Conservation (phyloP, 1,139 yeast species). For the Lodderomyces parapsilosis region DNA sequence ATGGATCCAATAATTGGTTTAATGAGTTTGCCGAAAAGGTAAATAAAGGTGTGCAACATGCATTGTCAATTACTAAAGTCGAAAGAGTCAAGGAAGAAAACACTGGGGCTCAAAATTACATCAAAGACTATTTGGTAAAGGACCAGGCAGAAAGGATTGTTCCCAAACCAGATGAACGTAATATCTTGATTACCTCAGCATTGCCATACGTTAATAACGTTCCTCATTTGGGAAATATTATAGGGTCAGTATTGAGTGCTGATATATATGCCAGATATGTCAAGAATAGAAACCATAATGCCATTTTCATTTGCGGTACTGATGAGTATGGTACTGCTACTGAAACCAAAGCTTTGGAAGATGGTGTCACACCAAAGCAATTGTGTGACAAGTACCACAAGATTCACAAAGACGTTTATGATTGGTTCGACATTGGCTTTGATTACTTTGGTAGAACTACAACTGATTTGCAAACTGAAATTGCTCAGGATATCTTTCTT, state of each 20-base stretch:
- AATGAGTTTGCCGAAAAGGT: conserved; percentile 39
- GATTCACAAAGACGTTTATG: conserved; percentile 85
- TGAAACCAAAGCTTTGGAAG: conserved; percentile 96
- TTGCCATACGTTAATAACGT: conserved; percentile 97
- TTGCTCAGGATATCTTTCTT: conserved; percentile 89
- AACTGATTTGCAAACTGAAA: conserved; percentile 86
- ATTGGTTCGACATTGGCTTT: conserved; percentile 95
- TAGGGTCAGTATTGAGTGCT: conserved; percentile 93
- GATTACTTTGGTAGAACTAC: conserved; percentile 97
- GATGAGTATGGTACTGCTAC: conserved; percentile 99
- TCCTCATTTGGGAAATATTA: conserved; percentile 95
- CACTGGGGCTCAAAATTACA: conserved; percentile 56
- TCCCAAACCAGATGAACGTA: conserved; percentile 72
- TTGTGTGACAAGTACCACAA: conserved; percentile 88
- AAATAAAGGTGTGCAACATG: conserved; percentile 36
- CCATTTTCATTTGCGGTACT: conserved; percentile 90
- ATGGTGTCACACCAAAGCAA: conserved; percentile 80
- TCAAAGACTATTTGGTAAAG: conserved; percentile 39
- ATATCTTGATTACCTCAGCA: conserved; percentile 90
- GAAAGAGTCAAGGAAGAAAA: conserved; percentile 48
- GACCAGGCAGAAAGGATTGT: conserved; percentile 30
- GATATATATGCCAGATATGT: conserved; percentile 91
- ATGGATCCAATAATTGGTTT: conserved; percentile 38
- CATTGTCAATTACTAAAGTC: conserved; percentile 39
- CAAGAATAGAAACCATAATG: conserved; percentile 84